A percentile compares a stretch with the other conserved stretches of the same genome.
These are phyloP conservation scores for Puccinia triticina DNA, from an alignment of 1,284 basidiomycete genomes.

Conservation along the genomic window DNA sequence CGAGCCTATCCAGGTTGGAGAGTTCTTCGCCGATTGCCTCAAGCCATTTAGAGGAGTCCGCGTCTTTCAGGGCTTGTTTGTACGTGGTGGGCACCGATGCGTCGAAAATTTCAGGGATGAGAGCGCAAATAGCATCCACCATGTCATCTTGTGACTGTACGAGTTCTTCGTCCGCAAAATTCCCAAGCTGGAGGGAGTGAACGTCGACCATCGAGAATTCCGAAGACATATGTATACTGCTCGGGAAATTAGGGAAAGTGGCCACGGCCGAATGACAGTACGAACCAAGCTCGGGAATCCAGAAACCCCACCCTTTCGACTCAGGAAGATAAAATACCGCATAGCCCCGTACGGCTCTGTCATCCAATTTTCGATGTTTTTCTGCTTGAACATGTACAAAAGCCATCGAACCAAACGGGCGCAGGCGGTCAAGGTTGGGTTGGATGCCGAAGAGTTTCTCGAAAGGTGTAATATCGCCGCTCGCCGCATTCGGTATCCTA, in stretches of 20 bases:
- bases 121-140: no score
- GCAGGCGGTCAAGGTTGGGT: constrained; percentile 3
- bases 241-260: neutral
- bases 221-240: no score
- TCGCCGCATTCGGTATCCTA: constrained; percentile 2
- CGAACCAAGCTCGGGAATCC: neutral
- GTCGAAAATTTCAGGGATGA: no score
- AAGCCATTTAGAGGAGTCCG: no score
- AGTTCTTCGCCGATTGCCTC: no score
- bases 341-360: neutral
- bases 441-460: constrained; percentile 1
- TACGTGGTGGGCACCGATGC: no score
- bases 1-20: no score
- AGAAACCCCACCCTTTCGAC: constrained; percentile 33
- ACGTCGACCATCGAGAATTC: no score
- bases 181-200: no score
- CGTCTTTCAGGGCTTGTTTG: no score
- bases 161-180: no score
- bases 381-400: constrained; percentile 23
- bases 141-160: no score
- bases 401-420: neutral
- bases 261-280: neutral
- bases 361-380: constrained; percentile 14
- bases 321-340: neutral
- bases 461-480: neutral